Base-by-base conservation (phyloP, 139 green algal genomes). In the Gonium pectorale region DNA sequence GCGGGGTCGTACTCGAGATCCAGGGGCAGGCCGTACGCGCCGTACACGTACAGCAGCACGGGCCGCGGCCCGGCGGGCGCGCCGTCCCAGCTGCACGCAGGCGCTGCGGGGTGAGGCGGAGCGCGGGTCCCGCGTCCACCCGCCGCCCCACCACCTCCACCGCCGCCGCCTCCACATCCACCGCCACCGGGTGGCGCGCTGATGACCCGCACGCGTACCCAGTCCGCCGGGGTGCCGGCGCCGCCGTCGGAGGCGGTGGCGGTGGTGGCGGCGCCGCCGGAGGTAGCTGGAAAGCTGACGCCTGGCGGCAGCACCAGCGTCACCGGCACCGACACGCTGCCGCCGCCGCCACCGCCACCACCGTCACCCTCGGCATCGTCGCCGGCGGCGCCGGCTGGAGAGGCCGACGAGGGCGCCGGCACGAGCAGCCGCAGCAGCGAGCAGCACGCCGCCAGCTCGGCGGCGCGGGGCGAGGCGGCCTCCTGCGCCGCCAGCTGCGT, bases 11-110 rank as follows among this genome's bases (percentile, higher is more conserved):
- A 96, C 19, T 84, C 75, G 0, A 86, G 79, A 59, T 95, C 90
- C 49, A 95, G 71, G 4, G 84, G 59, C 24, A 91, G 67, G 2
- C 95, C 95, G 82, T 98, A 98, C 6, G 94, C 90, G 22, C 93
- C 95, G 75, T 98, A 98, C 35, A 89, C 83, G 3, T 92, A 92
- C 29, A 82, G 27, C 27, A 60, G 59, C 73, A 81, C 26, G 24
- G 73, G 73, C 51, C 51, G 27, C 0, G 52, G 52, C 29, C 29
- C 35, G 37, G 17, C 40, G 27, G 43, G 5, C 67, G 15, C 9
- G n/a, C n/a, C n/a, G n/a, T n/a, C n/a, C n/a, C n/a, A n/a, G n/a
- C n/a, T n/a, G n/a, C n/a, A n/a, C n/a, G n/a, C n/a, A n/a, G n/a
- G n/a, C n/a, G 46, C 46, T 24, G 13, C 46, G 13, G 46, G 46